These are phyloP conservation scores for Alternaria incomplexa DNA, from an alignment of 2,329 filamentous ascomycete genomes.

Conservation along the genomic window DNA sequence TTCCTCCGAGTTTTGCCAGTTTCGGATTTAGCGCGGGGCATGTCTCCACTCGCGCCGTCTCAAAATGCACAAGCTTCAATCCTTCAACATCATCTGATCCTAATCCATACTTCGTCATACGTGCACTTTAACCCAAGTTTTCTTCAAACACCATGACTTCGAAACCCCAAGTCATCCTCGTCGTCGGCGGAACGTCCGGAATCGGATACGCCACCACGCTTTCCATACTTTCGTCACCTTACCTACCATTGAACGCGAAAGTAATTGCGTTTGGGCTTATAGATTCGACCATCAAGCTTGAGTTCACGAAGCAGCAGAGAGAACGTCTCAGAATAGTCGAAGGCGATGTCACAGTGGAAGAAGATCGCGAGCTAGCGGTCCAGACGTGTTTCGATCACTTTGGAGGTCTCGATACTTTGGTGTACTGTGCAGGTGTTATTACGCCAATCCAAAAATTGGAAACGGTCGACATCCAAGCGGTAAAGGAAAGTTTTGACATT, in stretches of 20 bases:
- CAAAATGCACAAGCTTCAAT: slow-evolving; percentile 10
- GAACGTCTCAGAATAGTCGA: slow-evolving; percentile 11
- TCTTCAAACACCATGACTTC: background rate
- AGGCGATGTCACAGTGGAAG: slow-evolving; percentile 12
- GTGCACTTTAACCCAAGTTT: background rate
- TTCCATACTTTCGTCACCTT: slow-evolving; percentile 12
- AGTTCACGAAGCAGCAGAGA: slow-evolving; percentile 12
- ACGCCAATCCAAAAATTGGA: slow-evolving; percentile 29
- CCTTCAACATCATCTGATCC: background rate
- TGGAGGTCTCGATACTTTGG: slow-evolving; percentile 29
- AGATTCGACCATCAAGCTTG: slow-evolving; percentile 10
- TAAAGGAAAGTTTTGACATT: slow-evolving; percentile 27
- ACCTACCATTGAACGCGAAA: slow-evolving; percentile 9
- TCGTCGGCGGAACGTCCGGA: slow-evolving; percentile 33
- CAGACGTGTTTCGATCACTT: slow-evolving; percentile 17
- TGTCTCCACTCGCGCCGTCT: slow-evolving; percentile 5
- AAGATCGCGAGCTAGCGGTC: slow-evolving; percentile 16
- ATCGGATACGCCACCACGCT: slow-evolving; percentile 28
- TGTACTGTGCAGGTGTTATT: slow-evolving; percentile 32
- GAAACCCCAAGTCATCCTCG: slow-evolving; percentile 25
- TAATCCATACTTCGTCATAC: background rate
- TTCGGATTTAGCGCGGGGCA: slow-evolving; percentile 13
- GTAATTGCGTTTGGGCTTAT: slow-evolving; percentile 15
- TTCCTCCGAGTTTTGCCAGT: slow-evolving; percentile 1
- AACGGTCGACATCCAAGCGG: slow-evolving; percentile 22